Conservation (phyloP, 2,329 filamentous ascomycete genomes). For the Aaosphaeria arxii region DNA sequence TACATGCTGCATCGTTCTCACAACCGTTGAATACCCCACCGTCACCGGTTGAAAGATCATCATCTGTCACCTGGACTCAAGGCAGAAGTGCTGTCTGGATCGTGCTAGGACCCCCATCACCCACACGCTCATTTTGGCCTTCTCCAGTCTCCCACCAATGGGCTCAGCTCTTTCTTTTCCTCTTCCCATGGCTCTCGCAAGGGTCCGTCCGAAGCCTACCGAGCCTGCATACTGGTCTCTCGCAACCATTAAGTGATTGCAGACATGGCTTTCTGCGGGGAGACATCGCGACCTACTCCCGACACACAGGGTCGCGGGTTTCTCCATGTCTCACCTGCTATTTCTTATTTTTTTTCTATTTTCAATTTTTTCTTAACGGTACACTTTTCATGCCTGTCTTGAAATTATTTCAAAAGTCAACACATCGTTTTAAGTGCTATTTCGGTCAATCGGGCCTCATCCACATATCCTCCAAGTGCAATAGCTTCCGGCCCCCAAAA, state of each 20-base stretch:
- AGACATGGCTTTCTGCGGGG: constrained; percentile 5
- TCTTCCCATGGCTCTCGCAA: no score
- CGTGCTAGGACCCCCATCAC: constrained; percentile 6
- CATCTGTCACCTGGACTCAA: constrained; percentile 9
- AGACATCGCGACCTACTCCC: constrained; percentile 10
- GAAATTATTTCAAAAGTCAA: no score
- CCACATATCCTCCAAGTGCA: no score
- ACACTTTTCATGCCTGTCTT: neutral
- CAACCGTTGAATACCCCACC: constrained; percentile 13
- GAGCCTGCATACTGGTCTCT: no score
- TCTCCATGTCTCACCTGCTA: neutral
- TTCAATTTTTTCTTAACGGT: neutral
- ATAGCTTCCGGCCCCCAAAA: constrained; percentile 10
- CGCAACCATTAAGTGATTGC: no score
- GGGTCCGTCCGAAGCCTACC: no score
- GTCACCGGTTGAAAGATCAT: constrained; percentile 26
- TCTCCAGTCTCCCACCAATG: constrained; percentile 3
- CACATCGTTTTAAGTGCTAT: no score
- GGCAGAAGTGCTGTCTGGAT: constrained; percentile 27
- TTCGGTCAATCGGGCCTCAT: no score
- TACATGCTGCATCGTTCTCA: no score
- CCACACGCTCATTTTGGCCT: constrained; percentile 3
- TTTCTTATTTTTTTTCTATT: neutral
- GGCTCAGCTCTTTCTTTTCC: constrained; percentile 3
- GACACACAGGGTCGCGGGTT: constrained; percentile 5